phyloP scores from a whole-genome alignment of 768 basidiomycete species.

The Tephrocybe rancida region DNA sequence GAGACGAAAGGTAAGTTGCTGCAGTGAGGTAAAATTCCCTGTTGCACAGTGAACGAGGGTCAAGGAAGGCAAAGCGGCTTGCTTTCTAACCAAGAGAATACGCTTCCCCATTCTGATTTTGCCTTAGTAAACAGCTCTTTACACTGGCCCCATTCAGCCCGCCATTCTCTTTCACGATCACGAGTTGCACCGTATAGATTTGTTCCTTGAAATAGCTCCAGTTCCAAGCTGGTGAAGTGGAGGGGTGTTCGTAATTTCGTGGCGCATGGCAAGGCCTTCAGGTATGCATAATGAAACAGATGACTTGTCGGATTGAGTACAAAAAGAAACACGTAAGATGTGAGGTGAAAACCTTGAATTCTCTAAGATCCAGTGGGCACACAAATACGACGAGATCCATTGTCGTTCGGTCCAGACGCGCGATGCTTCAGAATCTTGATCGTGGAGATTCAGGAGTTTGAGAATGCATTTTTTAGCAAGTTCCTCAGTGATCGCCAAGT shows the following conservation, averaged over 20 bases:
- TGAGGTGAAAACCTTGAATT: slow-evolving; percentile 34
- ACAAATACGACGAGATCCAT: slow-evolving; percentile 67
- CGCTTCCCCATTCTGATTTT: slow-evolving; percentile 43
- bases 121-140: slow-evolving; percentile 35
- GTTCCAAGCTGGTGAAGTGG: slow-evolving; percentile 67
- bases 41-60: slow-evolving; percentile 8
- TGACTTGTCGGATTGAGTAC: slow-evolving; percentile 18
- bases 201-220: slow-evolving; percentile 70
- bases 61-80: not conserved
- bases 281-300: slow-evolving; percentile 59
- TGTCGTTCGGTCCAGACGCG: slow-evolving; percentile 74
- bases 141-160: slow-evolving; percentile 63
- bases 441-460: slow-evolving; percentile 33
- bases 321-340: slow-evolving; percentile 3
- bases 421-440: slow-evolving; percentile 21
- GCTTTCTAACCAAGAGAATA: slow-evolving; percentile 66
- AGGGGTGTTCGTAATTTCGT: slow-evolving; percentile 69
- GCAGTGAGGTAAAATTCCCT: slow-evolving; percentile 78
- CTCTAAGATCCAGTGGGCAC: slow-evolving; percentile 59
- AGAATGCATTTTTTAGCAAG: slow-evolving; percentile 45
- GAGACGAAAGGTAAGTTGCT: slow-evolving; percentile 80
- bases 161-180: slow-evolving; percentile 67
- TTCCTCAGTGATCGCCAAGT: slow-evolving; percentile 62
- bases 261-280: slow-evolving; percentile 62
- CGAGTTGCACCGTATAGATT: slow-evolving; percentile 79